Evolutionary conservation across 306 rosid species (phyloP).

Genomic region (Lupinus albus): DNA sequence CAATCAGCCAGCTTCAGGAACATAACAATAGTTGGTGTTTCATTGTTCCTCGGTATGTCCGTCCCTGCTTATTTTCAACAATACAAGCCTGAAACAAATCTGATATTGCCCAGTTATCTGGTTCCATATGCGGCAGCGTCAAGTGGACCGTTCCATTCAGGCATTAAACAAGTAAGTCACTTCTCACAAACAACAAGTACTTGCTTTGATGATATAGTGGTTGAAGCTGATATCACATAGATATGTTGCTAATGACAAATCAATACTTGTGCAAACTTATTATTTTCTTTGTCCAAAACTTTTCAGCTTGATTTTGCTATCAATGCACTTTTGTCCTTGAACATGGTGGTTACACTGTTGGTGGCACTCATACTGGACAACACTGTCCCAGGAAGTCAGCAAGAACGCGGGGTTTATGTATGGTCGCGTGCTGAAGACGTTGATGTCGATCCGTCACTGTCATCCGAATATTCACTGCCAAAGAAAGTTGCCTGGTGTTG

Average conservation of each 20-base stretch:
- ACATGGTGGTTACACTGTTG: constrained; percentile 88
- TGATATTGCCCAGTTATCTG: constrained; percentile 81
- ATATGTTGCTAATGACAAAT: not conserved
- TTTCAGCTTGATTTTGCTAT: constrained; percentile 81
- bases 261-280: constrained; percentile 27
- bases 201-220: not conserved
- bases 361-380: constrained; percentile 78
- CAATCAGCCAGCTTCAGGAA: constrained; percentile 79
- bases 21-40: constrained; percentile 77
- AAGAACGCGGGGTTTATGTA: constrained; percentile 79
- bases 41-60: constrained; percentile 93
- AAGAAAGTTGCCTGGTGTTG: constrained; percentile 50
- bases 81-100: constrained; percentile 65
- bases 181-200: constrained; percentile 1
- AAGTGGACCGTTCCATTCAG: constrained; percentile 74
- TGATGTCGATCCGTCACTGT: constrained; percentile 56
- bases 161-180: constrained; percentile 62
- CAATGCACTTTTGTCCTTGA: constrained; percentile 84
- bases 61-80: constrained; percentile 92
- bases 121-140: constrained; percentile 92
- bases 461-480: constrained; percentile 73
- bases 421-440: constrained; percentile 74
- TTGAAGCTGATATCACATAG: constrained; percentile 18
- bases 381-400: constrained; percentile 79
- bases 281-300: constrained; percentile 36